A percentile compares a stretch with the other conserved stretches of the same genome.
Evolutionary conservation across 2,329 filamentous ascomycete genomes (phyloP).

Genomic region (Akanthomyces dipterigenus): DNA sequence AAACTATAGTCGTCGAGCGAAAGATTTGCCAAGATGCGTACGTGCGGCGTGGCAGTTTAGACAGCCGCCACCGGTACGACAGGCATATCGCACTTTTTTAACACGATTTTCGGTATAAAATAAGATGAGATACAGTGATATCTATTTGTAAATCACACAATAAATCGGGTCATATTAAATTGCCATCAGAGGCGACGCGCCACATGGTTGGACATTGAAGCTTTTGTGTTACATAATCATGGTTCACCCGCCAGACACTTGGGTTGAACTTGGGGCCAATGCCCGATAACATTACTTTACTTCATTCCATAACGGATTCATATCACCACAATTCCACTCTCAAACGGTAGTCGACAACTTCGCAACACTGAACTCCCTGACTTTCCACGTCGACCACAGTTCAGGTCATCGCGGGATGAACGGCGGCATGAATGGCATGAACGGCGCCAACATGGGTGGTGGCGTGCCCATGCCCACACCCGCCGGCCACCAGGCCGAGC

Average conservation of each 20-base stretch:
- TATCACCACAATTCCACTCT: not conserved
- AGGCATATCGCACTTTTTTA: too few relatives aligned
- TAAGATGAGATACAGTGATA: not conserved
- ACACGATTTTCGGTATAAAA: not conserved
- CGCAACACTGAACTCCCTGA: too few relatives aligned
- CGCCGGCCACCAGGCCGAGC: conserved; percentile 61
- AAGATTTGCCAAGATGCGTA: too few relatives aligned
- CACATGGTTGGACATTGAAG: not conserved
- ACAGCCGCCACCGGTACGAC: not conserved
- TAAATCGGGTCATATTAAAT: too few relatives aligned
- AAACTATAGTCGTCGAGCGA: too few relatives aligned
- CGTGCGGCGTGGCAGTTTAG: not conserved
- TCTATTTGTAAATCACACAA: not conserved
- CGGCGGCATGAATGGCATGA: conserved; percentile 41
- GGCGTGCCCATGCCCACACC: conserved; percentile 51
- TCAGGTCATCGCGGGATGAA: not conserved
- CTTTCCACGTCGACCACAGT: too few relatives aligned
- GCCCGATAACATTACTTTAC: not conserved
- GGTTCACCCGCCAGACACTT: not conserved
- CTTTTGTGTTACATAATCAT: conserved; percentile 2
- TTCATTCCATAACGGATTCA: not conserved
- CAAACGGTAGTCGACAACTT: not conserved
- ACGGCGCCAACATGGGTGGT: conserved; percentile 39
- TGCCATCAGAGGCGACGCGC: too few relatives aligned
- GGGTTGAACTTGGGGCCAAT: not conserved